phyloP scores from a whole-genome alignment of 768 basidiomycete genomes.

The Pisolithus sp. region DNA sequence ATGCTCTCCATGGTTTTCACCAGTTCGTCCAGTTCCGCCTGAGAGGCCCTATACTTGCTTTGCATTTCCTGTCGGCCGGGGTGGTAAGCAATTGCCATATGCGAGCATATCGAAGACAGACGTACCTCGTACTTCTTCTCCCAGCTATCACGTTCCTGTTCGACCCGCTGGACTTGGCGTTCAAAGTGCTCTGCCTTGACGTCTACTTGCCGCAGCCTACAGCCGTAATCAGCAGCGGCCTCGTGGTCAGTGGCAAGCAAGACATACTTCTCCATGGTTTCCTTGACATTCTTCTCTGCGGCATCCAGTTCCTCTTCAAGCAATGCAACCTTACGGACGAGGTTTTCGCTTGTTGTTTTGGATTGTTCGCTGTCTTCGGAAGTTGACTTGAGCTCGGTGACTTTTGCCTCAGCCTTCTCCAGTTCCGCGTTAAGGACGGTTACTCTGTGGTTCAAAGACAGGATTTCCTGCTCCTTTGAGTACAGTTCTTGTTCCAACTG shows the following conservation, averaged over 20 bases:
- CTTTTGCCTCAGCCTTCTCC: slow-evolving; percentile 61
- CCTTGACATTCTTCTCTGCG: slow-evolving; percentile 94
- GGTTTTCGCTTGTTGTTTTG: slow-evolving; percentile 65
- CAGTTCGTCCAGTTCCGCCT: slow-evolving; percentile 82
- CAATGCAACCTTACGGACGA: slow-evolving; percentile 79
- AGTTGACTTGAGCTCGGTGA: slow-evolving; percentile 58
- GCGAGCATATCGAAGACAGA: not conserved
- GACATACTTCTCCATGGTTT: slow-evolving; percentile 92
- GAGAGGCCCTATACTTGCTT: slow-evolving; percentile 63
- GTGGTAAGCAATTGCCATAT: slow-evolving; percentile 2
- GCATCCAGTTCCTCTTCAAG: slow-evolving; percentile 94
- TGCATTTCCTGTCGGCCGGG: slow-evolving; percentile 52
- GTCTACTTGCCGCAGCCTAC: slow-evolving; percentile 89
- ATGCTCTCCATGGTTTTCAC: slow-evolving; percentile 67
- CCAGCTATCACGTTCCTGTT: slow-evolving; percentile 89
- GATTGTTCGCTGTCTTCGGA: slow-evolving; percentile 64
- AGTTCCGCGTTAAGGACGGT: slow-evolving; percentile 57
- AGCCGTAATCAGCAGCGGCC: slow-evolving; percentile 14
- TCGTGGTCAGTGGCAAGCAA: slow-evolving; percentile 2
- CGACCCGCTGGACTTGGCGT: slow-evolving; percentile 76
- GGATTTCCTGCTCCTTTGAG: slow-evolving; percentile 79
- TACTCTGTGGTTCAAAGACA: slow-evolving; percentile 71
- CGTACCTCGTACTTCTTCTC: slow-evolving; percentile 93
- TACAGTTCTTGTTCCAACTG: slow-evolving; percentile 64
- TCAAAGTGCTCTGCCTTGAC: slow-evolving; percentile 99